A percentile compares a stretch with the other conserved stretches of the same genome.
Evolutionary conservation across 1,139 yeast species (phyloP).

Genomic region (Diutina ranongensis): DNA sequence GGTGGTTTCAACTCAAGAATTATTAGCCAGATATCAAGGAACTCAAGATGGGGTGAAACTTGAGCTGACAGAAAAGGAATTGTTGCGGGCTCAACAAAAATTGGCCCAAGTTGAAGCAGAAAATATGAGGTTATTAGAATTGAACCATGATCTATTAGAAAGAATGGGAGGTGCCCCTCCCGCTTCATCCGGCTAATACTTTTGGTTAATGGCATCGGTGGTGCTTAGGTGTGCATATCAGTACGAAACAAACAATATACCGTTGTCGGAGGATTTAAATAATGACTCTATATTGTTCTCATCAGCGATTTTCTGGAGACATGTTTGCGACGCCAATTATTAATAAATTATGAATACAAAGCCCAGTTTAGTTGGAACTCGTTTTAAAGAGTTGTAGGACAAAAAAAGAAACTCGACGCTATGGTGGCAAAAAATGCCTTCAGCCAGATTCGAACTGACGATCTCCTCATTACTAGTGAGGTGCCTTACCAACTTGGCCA

Average conservation of each 20-base stretch:
- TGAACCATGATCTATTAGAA: slow-evolving; percentile 1
- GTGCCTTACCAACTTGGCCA: slow-evolving; percentile 58
- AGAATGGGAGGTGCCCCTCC: background rate
- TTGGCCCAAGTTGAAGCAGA: background rate
- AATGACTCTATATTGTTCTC: too few species aligned
- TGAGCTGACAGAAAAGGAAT: background rate
- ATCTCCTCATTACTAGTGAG: slow-evolving; percentile 87
- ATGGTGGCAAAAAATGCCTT: slow-evolving; percentile 51
- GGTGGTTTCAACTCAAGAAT: background rate
- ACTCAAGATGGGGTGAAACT: background rate
- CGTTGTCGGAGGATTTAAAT: too few species aligned
- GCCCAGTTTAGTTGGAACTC: too few species aligned
- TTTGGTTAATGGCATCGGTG: too few species aligned
- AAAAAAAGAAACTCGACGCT: too few species aligned
- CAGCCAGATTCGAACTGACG: slow-evolving; percentile 82
- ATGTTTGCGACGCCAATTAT: too few species aligned
- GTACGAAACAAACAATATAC: too few species aligned
- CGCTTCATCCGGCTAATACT: too few species aligned
- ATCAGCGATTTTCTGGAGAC: too few species aligned
- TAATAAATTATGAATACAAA: too few species aligned
- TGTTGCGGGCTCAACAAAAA: background rate
- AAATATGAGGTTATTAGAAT: slow-evolving; percentile 1
- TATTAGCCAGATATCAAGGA: background rate
- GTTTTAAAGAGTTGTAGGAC: too few species aligned
- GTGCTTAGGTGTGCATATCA: too few species aligned